A percentile compares a stretch with the other conserved stretches of the same genome.
Evolutionary conservation across 75 land plant species (phyloP).

Genomic region (Picea sitchensis): DNA sequence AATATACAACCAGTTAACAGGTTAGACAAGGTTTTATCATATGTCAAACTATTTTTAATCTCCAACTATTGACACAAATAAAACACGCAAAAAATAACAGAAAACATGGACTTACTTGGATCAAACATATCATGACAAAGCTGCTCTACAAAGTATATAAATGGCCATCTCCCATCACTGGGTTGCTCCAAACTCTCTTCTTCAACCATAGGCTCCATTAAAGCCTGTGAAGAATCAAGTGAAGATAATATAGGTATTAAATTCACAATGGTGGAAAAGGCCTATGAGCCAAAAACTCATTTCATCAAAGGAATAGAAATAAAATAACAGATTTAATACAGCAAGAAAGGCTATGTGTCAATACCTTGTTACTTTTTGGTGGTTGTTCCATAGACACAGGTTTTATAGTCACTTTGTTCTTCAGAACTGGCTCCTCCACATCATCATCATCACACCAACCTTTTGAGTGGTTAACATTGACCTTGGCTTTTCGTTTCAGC

Average conservation of each 20-base stretch:
- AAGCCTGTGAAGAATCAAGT: conserved; percentile 35
- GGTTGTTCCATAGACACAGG: conserved; percentile 36
- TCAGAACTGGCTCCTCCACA: conserved; percentile 36
- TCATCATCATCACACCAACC: conserved; percentile 80
- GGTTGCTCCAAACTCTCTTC: conserved; percentile 64
- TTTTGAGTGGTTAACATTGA: conserved; percentile 63
- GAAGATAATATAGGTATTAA: background rate
- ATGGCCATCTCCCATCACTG: conserved; percentile 87
- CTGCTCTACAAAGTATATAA: conserved; percentile 79
- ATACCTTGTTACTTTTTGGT: conserved; percentile 44
- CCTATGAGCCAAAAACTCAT: background rate
- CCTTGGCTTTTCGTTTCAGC: conserved; percentile 92
- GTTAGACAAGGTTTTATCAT: conserved; percentile 3
- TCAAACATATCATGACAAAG: conserved; percentile 96
- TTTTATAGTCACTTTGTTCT: conserved; percentile 35
- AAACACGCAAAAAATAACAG: conserved; percentile 9
- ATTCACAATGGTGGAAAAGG: background rate
- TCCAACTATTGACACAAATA: background rate
- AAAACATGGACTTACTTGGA: conserved; percentile 48
- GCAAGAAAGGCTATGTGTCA: background rate
- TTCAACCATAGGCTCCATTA: conserved; percentile 46
- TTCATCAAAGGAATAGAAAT: background rate
- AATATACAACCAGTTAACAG: background rate
- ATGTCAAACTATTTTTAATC: background rate
- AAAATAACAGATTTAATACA: conserved; percentile 2